Evolutionary conservation across 805 yeast genomes (phyloP).

Genomic region (Ogataea corticis): DNA sequence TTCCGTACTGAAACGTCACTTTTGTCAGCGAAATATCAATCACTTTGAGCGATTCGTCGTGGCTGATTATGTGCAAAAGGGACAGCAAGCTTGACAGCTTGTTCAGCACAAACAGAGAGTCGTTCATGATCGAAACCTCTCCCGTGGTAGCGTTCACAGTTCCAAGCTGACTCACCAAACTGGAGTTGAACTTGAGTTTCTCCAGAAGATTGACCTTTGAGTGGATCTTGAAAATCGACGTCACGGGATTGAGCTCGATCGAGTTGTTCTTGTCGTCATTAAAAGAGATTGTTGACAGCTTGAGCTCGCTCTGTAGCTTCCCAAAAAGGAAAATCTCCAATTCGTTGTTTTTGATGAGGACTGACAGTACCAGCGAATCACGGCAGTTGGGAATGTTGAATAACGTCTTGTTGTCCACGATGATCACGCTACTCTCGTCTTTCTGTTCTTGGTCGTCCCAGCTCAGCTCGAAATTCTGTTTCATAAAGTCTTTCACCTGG

Average conservation of each 20-base stretch:
- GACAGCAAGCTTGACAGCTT: slow-evolving; percentile 31
- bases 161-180: slow-evolving; percentile 1
- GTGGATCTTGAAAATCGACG: slow-evolving; percentile 32
- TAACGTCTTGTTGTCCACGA: slow-evolving; percentile 38
- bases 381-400: slow-evolving; percentile 39
- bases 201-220: slow-evolving; percentile 27
- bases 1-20: slow-evolving; percentile 35
- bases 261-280: slow-evolving; percentile 26
- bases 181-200: slow-evolving; percentile 21
- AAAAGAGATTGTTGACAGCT: slow-evolving; percentile 29
- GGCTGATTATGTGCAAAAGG: slow-evolving; percentile 31
- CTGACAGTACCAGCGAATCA: slow-evolving; percentile 34
- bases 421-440: slow-evolving; percentile 31
- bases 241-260: slow-evolving; percentile 24
- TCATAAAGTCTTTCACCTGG: slow-evolving; percentile 22
- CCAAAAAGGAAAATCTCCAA: slow-evolving; percentile 38
- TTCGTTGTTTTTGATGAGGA: slow-evolving; percentile 28
- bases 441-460: slow-evolving; percentile 20
- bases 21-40: slow-evolving; percentile 29
- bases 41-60: slow-evolving; percentile 29
- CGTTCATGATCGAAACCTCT: slow-evolving; percentile 24
- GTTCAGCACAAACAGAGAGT: slow-evolving; percentile 27
- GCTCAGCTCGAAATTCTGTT: slow-evolving; percentile 30
- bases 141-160: background rate
- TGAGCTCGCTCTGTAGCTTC: slow-evolving; percentile 28